Percentiles rank a stretch among this genome's conserved stretches.
phyloP scores from a whole-genome alignment of 257 asterid genomes.

The Solanum stenotomum region DNA sequence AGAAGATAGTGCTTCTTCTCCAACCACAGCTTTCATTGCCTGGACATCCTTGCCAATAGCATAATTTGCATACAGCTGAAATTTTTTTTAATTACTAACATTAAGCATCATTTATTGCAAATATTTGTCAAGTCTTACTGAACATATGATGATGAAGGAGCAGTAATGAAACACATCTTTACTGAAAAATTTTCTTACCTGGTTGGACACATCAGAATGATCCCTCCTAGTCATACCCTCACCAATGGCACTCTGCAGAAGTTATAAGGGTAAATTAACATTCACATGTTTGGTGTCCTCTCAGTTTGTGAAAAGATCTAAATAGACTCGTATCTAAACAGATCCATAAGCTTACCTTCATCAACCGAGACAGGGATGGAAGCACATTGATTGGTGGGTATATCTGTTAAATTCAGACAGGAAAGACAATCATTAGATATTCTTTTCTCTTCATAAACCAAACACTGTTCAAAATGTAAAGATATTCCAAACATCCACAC shows the following conservation, averaged over 20 bases:
- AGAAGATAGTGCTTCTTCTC: conserved; percentile 50
- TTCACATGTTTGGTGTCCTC: not conserved
- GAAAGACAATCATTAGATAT: not conserved
- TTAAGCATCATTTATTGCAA: not conserved
- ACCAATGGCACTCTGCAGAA: conserved; percentile 91
- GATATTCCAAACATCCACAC: not conserved
- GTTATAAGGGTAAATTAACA: not conserved
- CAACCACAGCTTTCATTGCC: conserved; percentile 54
- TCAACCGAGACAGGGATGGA: conserved; percentile 92
- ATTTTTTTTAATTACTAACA: not conserved
- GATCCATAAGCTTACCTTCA: conserved; percentile 58
- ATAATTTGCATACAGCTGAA: conserved; percentile 38
- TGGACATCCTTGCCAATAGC: conserved; percentile 49
- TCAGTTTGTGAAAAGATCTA: not conserved
- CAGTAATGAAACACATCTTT: not conserved
- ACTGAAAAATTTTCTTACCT: conserved; percentile 27
- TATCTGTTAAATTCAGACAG: conserved; percentile 40
- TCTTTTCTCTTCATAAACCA: not conserved
- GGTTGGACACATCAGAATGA: conserved; percentile 96
- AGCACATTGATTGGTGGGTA: conserved; percentile 97
- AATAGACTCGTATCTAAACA: not conserved
- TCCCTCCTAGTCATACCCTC: conserved; percentile 99
- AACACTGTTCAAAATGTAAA: not conserved
- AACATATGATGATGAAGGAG: not conserved
- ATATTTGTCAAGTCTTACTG: not conserved